phyloP scores from a whole-genome alignment of 1,284 basidiomycete genomes.

The Leccinum huronense region DNA sequence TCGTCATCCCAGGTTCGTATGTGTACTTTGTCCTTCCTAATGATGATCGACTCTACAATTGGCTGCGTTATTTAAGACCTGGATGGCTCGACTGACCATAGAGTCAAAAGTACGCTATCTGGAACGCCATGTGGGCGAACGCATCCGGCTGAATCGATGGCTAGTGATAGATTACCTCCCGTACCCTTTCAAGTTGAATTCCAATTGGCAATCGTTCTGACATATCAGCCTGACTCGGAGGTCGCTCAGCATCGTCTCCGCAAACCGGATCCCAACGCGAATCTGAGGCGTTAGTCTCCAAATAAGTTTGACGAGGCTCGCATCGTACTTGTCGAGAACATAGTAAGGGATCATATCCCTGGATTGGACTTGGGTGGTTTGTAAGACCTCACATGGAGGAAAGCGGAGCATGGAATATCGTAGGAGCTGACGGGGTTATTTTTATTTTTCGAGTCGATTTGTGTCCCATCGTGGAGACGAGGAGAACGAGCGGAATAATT shows the following conservation, averaged over 20 bases:
- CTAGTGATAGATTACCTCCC: slow-evolving; percentile 86
- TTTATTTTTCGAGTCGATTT: too few relatives aligned
- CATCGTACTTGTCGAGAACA: slow-evolving; percentile 47
- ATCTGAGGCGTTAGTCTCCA: slow-evolving; percentile 87
- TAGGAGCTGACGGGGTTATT: slow-evolving; percentile 71
- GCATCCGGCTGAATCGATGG: slow-evolving; percentile 91
- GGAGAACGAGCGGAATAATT: neutral
- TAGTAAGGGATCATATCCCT: neutral
- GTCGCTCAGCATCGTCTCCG: slow-evolving; percentile 92
- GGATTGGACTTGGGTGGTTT: slow-evolving; percentile 45
- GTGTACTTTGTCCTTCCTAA: slow-evolving; percentile 86
- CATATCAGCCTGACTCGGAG: slow-evolving; percentile 78
- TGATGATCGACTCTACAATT: neutral
- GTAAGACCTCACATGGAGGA: slow-evolving; percentile 82
- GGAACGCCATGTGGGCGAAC: slow-evolving; percentile 96
- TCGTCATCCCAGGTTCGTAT: slow-evolving; percentile 99
- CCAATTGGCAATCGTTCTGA: slow-evolving; percentile 93
- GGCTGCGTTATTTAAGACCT: neutral
- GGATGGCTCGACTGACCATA: slow-evolving; percentile 59
- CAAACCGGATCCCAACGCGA: slow-evolving; percentile 84
- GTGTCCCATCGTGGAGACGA: slow-evolving; percentile 2
- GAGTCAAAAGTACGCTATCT: slow-evolving; percentile 92
- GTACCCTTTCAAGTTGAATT: slow-evolving; percentile 82
- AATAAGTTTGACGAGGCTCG: slow-evolving; percentile 91
- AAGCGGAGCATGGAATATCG: slow-evolving; percentile 86